Evolutionary conservation across 257 asterid genomes (phyloP), one percentile per base, ranked within the genome.

Genomic region (Plantago elongata): DNA sequence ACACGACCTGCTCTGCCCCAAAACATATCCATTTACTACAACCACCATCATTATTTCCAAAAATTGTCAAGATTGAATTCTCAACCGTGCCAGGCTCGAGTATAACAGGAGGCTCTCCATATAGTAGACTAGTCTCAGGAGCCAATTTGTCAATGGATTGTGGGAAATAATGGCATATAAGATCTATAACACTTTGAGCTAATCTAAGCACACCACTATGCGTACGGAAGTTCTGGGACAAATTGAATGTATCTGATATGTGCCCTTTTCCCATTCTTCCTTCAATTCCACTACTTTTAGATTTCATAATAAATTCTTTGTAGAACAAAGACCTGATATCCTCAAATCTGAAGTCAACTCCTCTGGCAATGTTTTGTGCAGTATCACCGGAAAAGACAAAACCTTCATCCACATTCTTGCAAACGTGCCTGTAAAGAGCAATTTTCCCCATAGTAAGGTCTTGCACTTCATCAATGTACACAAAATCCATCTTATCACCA

Each of bases 401-500:
- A 0, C 95, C 95, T 45, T 83, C 94, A 1, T 83, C 83, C 5
- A 77, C 70, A 61, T 83, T 85, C 45, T 61, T 60, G 75, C 90
- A 83, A 37, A 86, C 68, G 60, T 81, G 69, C 62, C 75, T 70
- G 70, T 78, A 83, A 27, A 86, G 88, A 0, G 86, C 73, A 14
- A 83, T 69, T 50, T 86, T 90, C n/a, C 77, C 69, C 82, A 81
- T 75, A 7, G 77, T 77, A 3, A 86, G 85, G 52, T 86, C 95
- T 51, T 83, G 95, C 3, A 86, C 89, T 77, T 86, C 95, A 69
- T 86, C 91, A 66, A 86, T 69, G 67, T 83, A 86, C 2, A 86
- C 89, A 64, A 79, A 86, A 54, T 86, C 89, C 78, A 86, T 77
- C 64, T 81, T 83, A 54, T 81, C 87, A 42, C 95, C 79, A 0